Percentiles rank a stretch among this genome's conserved stretches.
Conservation (phyloP, 1,139 yeast genomes). For the Candida buenavistaensis region DNA sequence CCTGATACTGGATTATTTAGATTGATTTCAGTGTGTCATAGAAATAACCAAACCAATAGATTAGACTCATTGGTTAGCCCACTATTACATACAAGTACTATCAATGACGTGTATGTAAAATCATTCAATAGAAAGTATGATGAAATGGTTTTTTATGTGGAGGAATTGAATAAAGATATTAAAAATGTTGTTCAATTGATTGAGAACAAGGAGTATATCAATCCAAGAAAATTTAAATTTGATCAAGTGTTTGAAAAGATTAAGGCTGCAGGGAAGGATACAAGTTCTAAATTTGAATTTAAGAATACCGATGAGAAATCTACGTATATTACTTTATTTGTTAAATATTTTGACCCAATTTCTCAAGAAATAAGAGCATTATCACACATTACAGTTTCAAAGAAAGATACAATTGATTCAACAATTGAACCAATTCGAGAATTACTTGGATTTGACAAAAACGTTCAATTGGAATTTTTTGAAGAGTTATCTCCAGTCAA, state of each 20-base stretch:
- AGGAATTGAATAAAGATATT: constrained; percentile 40
- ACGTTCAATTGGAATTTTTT: constrained; percentile 43
- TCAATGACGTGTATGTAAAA: constrained; percentile 41
- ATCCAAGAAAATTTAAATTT: constrained; percentile 28
- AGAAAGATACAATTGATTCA: constrained; percentile 45
- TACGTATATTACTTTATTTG: constrained; percentile 51
- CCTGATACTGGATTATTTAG: constrained; percentile 38
- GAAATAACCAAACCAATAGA: constrained; percentile 75
- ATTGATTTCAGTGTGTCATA: constrained; percentile 64
- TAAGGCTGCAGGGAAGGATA: constrained; percentile 13
- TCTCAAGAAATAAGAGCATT: constrained; percentile 60
- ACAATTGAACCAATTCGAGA: constrained; percentile 44
- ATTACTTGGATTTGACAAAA: constrained; percentile 45
- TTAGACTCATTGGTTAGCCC: constrained; percentile 54
- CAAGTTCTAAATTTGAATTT: constrained; percentile 14
- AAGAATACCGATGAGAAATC: constrained; percentile 28
- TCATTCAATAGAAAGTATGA: constrained; percentile 42
- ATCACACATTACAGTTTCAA: constrained; percentile 59
- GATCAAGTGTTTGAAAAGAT: constrained; percentile 21
- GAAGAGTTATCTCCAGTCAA: constrained; percentile 75
- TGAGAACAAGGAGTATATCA: constrained; percentile 6
- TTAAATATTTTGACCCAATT: constrained; percentile 68
- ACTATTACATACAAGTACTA: constrained; percentile 26
- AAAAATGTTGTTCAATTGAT: constrained; percentile 17
- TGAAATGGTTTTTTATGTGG: constrained; percentile 50